phyloP scores from a whole-genome alignment of 2,329 filamentous ascomycete genomes.

The Aplosporella prunicola region DNA sequence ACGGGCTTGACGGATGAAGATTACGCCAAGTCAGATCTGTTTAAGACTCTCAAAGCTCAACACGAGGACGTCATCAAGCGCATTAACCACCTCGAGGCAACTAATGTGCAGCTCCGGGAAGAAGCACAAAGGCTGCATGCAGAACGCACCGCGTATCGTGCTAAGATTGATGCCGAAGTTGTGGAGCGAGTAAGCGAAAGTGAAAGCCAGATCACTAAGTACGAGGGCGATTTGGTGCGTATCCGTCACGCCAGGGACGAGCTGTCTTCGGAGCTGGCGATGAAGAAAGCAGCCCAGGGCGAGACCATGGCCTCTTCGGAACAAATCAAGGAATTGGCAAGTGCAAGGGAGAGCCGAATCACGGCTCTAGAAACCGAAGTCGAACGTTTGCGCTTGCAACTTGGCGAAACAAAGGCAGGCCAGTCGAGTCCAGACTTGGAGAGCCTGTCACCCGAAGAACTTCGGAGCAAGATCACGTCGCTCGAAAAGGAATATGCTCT shows the following conservation, averaged over 20 bases:
- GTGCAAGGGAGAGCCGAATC: constrained; percentile 73
- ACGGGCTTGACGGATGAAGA: constrained; percentile 81
- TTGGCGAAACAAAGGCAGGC: constrained; percentile 35
- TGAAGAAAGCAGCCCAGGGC: constrained; percentile 70
- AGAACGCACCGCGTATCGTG: constrained; percentile 73
- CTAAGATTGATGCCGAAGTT: constrained; percentile 71
- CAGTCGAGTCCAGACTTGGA: constrained; percentile 38
- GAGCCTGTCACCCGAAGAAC: constrained; percentile 56
- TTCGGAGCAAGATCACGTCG: constrained; percentile 63
- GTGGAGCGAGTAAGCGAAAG: constrained; percentile 64
- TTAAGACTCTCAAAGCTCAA: constrained; percentile 82
- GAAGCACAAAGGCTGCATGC: constrained; percentile 77
- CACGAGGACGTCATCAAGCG: constrained; percentile 89
- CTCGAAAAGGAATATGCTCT: constrained; percentile 72
- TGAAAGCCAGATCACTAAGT: constrained; percentile 69
- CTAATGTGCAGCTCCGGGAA: constrained; percentile 73
- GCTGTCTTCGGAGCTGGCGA: constrained; percentile 67
- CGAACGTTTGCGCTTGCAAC: constrained; percentile 53
- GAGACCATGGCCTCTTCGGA: constrained; percentile 60
- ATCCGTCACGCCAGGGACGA: constrained; percentile 81
- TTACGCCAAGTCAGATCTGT: constrained; percentile 83
- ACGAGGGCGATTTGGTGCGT: constrained; percentile 76
- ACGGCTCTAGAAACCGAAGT: constrained; percentile 73
- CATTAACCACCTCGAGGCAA: constrained; percentile 83
- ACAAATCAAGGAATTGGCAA: constrained; percentile 70